Evolutionary conservation across 306 rosid genomes (phyloP).

Genomic region (Inga laurina): DNA sequence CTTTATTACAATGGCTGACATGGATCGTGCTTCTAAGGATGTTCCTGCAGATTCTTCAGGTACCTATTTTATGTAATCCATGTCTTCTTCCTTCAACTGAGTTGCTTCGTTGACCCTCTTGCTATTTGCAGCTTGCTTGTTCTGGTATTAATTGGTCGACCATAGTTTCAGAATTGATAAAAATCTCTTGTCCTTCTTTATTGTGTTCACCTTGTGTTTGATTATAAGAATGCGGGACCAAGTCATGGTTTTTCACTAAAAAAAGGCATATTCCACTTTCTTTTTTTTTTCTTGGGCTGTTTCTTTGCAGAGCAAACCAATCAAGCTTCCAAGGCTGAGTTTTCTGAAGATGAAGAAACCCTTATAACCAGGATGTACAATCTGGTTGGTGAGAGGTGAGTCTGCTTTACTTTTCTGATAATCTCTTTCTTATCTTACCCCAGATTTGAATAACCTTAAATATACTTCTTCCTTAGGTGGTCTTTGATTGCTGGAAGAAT

Average conservation of each 20-base stretch:
- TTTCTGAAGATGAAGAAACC: slow-evolving; percentile 86
- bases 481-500: slow-evolving; percentile 94
- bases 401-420: slow-evolving; percentile 1
- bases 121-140: neutral
- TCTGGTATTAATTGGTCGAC: neutral
- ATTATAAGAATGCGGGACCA: neutral
- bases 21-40: slow-evolving; percentile 49
- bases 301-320: slow-evolving; percentile 46
- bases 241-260: neutral
- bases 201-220: neutral
- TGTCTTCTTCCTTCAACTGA: neutral
- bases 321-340: slow-evolving; percentile 55
- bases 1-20: slow-evolving; percentile 57
- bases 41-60: slow-evolving; percentile 57
- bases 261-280: neutral
- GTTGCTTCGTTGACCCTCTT: neutral
- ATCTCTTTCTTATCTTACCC: neutral
- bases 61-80: slow-evolving; percentile 38
- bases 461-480: slow-evolving; percentile 56
- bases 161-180: neutral
- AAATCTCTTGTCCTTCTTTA: neutral
- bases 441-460: neutral
- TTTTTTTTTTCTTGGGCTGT: neutral
- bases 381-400: slow-evolving; percentile 85
- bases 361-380: slow-evolving; percentile 81